Percentiles rank a stretch among this genome's conserved stretches.
Conservation (phyloP, 805 yeast species). For the Candida tammaniensis region DNA sequence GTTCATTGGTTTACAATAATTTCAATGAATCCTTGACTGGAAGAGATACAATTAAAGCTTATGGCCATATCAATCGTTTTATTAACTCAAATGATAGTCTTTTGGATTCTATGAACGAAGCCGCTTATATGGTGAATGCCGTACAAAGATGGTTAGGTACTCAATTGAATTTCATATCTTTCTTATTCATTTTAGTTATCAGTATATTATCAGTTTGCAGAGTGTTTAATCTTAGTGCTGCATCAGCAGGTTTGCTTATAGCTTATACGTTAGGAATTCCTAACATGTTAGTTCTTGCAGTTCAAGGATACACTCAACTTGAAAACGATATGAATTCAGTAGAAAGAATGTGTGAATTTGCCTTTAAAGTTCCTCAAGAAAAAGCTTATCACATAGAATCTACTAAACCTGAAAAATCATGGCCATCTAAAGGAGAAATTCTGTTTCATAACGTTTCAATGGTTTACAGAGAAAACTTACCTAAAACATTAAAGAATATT, state of each 20-base stretch:
- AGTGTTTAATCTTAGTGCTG: conserved; percentile 30
- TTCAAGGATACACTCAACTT: conserved; percentile 33
- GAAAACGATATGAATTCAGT: conserved; percentile 42
- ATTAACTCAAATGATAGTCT: conserved; percentile 22
- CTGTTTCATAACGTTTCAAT: conserved; percentile 48
- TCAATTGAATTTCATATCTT: conserved; percentile 30
- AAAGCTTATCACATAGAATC: conserved; percentile 53
- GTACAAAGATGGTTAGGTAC: conserved; percentile 39
- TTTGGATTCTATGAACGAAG: conserved; percentile 34
- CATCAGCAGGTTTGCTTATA: conserved; percentile 36
- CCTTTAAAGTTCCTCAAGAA: conserved; percentile 64
- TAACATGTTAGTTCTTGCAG: conserved; percentile 32
- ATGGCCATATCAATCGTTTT: conserved; percentile 22
- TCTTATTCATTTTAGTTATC: conserved; percentile 26
- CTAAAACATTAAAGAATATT: conserved; percentile 51
- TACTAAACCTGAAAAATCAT: conserved; percentile 38
- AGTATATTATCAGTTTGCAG: conserved; percentile 32
- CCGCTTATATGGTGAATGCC: conserved; percentile 33
- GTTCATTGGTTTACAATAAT: conserved; percentile 38
- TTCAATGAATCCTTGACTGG: conserved; percentile 38
- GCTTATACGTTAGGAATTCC: conserved; percentile 34
- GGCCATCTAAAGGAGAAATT: conserved; percentile 53
- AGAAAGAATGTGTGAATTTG: conserved; percentile 40
- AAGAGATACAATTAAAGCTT: conserved; percentile 36
- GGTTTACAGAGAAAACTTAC: conserved; percentile 58